Conservation (phyloP, 768 basidiomycete genomes). For the Pisolithus marmoratus region DNA sequence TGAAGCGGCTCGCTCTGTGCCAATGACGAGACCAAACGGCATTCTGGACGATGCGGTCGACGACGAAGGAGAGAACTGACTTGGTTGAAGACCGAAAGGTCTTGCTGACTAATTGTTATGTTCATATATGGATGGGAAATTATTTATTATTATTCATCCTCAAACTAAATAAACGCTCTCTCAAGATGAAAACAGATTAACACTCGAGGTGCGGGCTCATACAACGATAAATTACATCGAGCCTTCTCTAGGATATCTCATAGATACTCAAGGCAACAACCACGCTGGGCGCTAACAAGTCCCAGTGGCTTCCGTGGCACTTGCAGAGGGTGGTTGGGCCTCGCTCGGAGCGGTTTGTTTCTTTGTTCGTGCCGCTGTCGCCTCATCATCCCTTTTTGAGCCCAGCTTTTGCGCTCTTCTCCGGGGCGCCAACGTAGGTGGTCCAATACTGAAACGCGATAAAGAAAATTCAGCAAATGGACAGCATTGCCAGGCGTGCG, state of each 20-base stretch:
- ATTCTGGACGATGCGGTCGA: constrained; percentile 31
- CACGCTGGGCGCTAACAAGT: too few species aligned
- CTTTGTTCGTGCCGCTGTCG: not conserved
- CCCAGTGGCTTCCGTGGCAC: too few species aligned
- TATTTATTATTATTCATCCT: not conserved
- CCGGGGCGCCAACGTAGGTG: not conserved
- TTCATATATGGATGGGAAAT: not conserved
- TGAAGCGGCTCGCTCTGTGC: constrained; percentile 66
- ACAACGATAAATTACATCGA: too few species aligned
- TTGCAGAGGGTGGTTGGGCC: not conserved
- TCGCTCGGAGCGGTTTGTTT: too few species aligned
- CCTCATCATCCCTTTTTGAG: not conserved
- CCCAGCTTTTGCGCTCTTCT: not conserved
- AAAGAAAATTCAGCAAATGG: not conserved
- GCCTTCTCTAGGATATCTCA: too few species aligned
- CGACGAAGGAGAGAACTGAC: constrained; percentile 17
- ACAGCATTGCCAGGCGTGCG: not conserved
- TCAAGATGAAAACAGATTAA: too few species aligned
- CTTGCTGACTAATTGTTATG: constrained; percentile 24
- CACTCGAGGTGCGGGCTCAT: too few species aligned
- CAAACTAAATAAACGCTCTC: too few species aligned
- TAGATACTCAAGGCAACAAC: too few species aligned
- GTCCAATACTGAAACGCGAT: not conserved
- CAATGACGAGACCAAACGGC: constrained; percentile 73
- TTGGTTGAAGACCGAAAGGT: constrained; percentile 2